Conservation (phyloP, 805 yeast genomes). For the Candida bentonensis region DNA sequence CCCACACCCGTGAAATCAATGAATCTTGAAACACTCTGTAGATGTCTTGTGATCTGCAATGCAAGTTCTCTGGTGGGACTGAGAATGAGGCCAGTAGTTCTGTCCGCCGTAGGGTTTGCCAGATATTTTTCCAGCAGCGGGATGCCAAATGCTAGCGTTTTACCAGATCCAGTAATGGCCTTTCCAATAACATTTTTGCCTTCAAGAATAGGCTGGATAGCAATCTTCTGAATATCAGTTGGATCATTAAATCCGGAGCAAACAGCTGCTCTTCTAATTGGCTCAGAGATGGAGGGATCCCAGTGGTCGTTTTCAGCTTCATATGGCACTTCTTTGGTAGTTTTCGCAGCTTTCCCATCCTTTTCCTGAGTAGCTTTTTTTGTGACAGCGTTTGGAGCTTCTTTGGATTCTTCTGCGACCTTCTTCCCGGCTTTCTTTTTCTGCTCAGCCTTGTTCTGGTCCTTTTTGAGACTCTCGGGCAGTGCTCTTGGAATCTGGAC, state of each 20-base stretch:
- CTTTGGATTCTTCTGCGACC: constrained; percentile 6
- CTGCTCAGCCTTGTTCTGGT: constrained; percentile 3
- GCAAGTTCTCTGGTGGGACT: constrained; percentile 97
- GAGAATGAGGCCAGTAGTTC: constrained; percentile 59
- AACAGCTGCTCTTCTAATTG: constrained; percentile 44
- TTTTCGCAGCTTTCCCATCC: no score
- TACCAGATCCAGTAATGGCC: constrained; percentile 97
- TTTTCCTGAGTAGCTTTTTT: constrained; percentile 4
- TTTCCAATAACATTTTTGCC: constrained; percentile 85
- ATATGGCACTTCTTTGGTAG: constrained; percentile 5
- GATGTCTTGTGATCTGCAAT: constrained; percentile 78
- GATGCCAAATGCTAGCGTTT: constrained; percentile 88
- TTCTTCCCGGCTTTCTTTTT: constrained; percentile 4
- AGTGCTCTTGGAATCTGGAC: no score
- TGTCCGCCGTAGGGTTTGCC: constrained; percentile 12
- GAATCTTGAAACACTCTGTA: constrained; percentile 33
- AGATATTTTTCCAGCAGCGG: constrained; percentile 55
- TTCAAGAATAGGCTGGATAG: constrained; percentile 60
- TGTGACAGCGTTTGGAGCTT: constrained; percentile 5
- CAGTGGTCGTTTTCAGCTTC: background rate
- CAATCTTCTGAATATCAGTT: constrained; percentile 65
- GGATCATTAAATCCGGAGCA: constrained; percentile 51
- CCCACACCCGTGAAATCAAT: constrained; percentile 33
- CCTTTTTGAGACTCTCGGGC: constrained; percentile 4
- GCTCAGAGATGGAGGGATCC: constrained; percentile 34